Conservation (phyloP, 1,139 yeast species). For the Suhomyces bokatorum region DNA sequence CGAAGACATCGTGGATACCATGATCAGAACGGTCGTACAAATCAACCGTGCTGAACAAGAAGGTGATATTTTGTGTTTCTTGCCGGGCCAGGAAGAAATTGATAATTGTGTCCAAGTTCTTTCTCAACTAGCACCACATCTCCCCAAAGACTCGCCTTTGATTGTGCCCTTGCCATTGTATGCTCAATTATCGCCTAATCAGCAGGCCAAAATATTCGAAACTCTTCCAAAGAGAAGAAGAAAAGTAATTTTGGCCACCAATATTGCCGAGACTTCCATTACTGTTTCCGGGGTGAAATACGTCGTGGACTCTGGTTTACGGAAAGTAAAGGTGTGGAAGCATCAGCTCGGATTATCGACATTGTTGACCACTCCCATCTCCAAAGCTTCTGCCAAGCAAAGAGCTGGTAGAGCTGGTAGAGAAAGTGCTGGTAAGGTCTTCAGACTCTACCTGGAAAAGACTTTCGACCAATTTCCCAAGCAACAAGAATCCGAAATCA, state of each 20-base stretch:
- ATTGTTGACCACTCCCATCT: constrained; percentile 84
- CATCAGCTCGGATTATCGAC: constrained; percentile 91
- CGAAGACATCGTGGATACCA: constrained; percentile 82
- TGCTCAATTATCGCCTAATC: constrained; percentile 86
- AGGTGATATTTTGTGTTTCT: constrained; percentile 87
- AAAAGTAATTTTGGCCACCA: constrained; percentile 87
- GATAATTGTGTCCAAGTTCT: constrained; percentile 76
- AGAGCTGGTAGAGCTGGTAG: constrained; percentile 99
- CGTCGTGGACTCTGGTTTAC: constrained; percentile 87
- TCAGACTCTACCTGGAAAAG: constrained; percentile 73
- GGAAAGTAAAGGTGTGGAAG: constrained; percentile 93
- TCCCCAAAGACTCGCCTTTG: constrained; percentile 75
- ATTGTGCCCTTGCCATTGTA: constrained; percentile 81
- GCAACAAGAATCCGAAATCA: constrained; percentile 91
- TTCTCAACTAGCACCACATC: constrained; percentile 57
- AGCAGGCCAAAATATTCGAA: constrained; percentile 76
- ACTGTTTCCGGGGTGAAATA: constrained; percentile 95
- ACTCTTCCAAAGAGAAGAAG: constrained; percentile 61
- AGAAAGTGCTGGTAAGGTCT: constrained; percentile 88
- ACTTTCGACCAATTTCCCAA: constrained; percentile 61
- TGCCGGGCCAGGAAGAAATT: constrained; percentile 97
- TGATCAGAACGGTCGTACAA: constrained; percentile 74
- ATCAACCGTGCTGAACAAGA: constrained; percentile 73
- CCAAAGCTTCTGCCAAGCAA: constrained; percentile 93
- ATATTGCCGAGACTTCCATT: constrained; percentile 95